These are phyloP conservation scores for Tinospora cordifolia DNA, from an alignment of 164 flowering plant genomes.

Conservation along the genomic window DNA sequence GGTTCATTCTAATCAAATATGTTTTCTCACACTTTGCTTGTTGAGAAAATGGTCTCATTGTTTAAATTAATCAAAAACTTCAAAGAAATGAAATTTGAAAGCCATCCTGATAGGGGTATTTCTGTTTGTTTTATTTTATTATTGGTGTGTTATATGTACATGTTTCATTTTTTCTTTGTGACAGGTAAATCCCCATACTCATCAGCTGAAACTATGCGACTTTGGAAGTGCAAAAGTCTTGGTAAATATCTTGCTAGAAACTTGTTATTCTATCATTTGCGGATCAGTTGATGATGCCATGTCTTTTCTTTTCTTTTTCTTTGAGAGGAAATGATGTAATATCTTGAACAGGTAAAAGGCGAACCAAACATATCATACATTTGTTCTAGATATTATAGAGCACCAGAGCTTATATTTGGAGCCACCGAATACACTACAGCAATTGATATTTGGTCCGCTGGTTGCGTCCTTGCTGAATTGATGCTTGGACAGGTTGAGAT, in stretches of 20 bases:
- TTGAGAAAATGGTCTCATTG: too few species aligned
- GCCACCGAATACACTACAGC: constrained; percentile 67
- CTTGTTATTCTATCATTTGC: background rate
- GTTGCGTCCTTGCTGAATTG: constrained; percentile 62
- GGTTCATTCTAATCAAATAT: too few species aligned
- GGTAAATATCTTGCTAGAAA: constrained; percentile 28
- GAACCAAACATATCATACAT: constrained; percentile 66
- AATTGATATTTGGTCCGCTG: constrained; percentile 67
- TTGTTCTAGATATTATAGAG: constrained; percentile 63
- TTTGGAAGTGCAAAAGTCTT: constrained; percentile 70
- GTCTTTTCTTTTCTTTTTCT: background rate
- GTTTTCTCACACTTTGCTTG: too few species aligned
- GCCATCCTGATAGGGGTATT: background rate
- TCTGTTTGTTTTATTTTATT: background rate
- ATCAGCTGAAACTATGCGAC: constrained; percentile 43
- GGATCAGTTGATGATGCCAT: background rate
- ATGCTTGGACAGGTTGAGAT: constrained; percentile 53
- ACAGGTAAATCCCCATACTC: constrained; percentile 65
- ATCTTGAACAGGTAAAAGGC: constrained; percentile 48
- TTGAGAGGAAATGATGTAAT: background rate
- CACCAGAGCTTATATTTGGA: constrained; percentile 69
- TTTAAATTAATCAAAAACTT: too few species aligned
- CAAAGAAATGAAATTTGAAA: too few species aligned
- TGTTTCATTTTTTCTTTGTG: background rate
- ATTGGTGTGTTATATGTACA: too few species aligned